These are phyloP conservation scores for Adansonia madagascariensis DNA, from an alignment of 441 rosid species.

Conservation along the genomic window DNA sequence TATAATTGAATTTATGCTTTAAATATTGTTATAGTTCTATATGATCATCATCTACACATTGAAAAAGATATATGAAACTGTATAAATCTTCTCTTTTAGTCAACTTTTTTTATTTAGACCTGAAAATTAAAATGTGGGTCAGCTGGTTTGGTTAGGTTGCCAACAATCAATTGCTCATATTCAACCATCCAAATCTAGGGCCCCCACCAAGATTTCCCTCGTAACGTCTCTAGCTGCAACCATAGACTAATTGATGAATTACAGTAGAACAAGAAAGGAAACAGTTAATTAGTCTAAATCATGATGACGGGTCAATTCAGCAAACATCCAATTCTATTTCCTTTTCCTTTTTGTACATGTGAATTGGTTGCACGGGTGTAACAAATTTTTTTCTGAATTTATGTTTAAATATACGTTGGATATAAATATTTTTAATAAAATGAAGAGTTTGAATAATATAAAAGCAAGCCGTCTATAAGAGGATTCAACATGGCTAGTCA, in stretches of 20 bases:
- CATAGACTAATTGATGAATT: background rate
- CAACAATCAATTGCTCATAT: constrained; percentile 15
- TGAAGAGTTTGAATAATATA: too few species aligned
- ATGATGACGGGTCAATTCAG: background rate
- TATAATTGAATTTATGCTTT: constrained; percentile 16
- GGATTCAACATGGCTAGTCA: background rate
- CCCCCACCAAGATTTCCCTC: constrained; percentile 18
- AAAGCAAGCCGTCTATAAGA: background rate
- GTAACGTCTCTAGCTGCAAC: background rate
- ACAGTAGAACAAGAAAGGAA: background rate
- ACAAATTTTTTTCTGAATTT: too few species aligned
- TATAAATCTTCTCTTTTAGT: constrained; percentile 15
- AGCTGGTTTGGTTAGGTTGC: constrained; percentile 38
- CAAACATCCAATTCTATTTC: background rate
- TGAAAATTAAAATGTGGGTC: constrained; percentile 23
- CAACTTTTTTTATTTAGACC: constrained; percentile 11
- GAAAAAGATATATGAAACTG: background rate
- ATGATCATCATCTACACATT: background rate
- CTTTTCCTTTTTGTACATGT: background rate
- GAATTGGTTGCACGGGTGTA: background rate
- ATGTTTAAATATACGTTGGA: too few species aligned
- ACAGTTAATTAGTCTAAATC: background rate
- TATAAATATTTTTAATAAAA: too few species aligned
- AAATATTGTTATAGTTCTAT: background rate
- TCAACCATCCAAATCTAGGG: background rate